phyloP scores from a whole-genome alignment of 2,329 filamentous ascomycete genomes.

The Stemphylium beticola region DNA sequence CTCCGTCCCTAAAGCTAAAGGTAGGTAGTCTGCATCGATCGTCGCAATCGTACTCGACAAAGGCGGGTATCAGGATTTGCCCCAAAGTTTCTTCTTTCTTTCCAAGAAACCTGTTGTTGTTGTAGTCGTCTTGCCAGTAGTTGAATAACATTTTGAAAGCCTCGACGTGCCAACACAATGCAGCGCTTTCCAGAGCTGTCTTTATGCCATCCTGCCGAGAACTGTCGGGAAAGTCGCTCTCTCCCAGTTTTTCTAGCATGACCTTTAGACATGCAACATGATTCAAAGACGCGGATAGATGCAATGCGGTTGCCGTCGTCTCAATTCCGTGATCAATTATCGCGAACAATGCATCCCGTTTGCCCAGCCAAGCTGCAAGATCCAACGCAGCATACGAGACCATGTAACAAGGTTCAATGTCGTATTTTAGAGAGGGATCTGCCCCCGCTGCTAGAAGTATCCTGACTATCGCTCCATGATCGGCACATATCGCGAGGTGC shows the following conservation, averaged over 20 bases:
- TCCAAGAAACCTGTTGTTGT: too few relatives aligned
- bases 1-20: neutral
- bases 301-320: neutral
- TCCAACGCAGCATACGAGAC: neutral
- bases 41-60: neutral
- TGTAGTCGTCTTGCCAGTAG: too few relatives aligned
- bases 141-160: neutral
- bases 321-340: constrained; percentile 1
- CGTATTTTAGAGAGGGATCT: neutral
- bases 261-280: neutral
- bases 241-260: neutral
- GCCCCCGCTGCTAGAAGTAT: neutral
- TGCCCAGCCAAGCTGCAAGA: neutral
- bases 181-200: constrained; percentile 3
- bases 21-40: neutral
- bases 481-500: constrained; percentile 1
- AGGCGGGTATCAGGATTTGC: neutral
- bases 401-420: neutral
- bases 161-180: constrained; percentile 5
- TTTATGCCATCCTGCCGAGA: neutral
- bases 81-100: neutral
- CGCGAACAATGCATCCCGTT: neutral
- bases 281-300: neutral
- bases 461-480: neutral
- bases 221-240: constrained; percentile 1